Percentiles rank a stretch among this genome's conserved stretches.
Conservation (phyloP, 2,329 filamentous ascomycete species). For the Fusarium tanahbumbuense region DNA sequence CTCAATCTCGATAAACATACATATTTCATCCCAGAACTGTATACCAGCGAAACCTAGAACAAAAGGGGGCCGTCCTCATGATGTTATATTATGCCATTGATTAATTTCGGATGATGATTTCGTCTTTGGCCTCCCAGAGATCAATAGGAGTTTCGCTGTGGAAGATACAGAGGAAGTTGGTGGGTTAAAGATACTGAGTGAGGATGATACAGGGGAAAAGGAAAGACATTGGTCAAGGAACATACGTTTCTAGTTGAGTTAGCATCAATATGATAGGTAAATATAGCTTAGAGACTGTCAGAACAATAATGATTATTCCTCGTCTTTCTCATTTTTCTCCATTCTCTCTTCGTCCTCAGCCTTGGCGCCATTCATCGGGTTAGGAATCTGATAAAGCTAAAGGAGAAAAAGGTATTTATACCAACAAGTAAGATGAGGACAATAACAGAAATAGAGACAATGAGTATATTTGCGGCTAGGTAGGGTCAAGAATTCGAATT, state of each 20-base stretch:
- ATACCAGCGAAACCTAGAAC: not conserved
- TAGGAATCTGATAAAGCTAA: fast-evolving
- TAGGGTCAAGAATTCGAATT: not conserved
- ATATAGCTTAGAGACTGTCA: not conserved
- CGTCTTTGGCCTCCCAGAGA: not conserved
- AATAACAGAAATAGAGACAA: not conserved
- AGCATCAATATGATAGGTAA: not conserved
- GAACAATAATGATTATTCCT: fast-evolving
- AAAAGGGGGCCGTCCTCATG: fast-evolving
- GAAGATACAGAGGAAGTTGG: not conserved
- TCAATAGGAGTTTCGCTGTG: too few species aligned
- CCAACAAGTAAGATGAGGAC: fast-evolving
- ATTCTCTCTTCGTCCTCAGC: not conserved
- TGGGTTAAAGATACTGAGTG: not conserved
- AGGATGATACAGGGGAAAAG: not conserved
- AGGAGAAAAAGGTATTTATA: too few species aligned
- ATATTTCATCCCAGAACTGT: fast-evolving
- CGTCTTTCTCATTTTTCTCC: fast-evolving
- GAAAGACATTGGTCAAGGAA: too few species aligned
- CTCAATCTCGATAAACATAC: not conserved
- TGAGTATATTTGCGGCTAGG: not conserved
- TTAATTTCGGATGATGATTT: not conserved
- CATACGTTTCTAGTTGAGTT: not conserved
- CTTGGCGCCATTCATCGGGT: fast-evolving
- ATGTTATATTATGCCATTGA: not conserved